Evolutionary conservation across 495 filamentous ascomycete genomes (phyloP), one percentile per base, ranked within the genome.

Genomic region (Podospora appendiculata): DNA sequence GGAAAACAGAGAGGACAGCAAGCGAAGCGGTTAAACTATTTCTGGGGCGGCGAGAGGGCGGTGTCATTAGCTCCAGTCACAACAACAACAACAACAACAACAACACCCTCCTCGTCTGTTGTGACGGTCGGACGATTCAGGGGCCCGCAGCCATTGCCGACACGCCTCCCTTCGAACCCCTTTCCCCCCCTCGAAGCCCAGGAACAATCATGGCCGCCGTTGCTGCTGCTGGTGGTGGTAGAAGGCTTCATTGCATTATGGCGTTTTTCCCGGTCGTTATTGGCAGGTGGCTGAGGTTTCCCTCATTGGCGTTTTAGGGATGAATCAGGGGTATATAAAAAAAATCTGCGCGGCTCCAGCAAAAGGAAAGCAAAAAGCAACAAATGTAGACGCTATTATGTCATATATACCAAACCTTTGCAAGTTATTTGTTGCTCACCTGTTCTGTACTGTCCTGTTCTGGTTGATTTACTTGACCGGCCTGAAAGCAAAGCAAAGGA

Each of bases 221-320:
- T 12, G 14, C 12, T 32, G 25, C 17, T 25, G 25, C 25, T 25
- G 25, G 3, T 38, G 36, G 2, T 38, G 36, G 36, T 38, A 38
- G 36, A 46, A 25, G 44, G 25, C 44, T 14, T 35, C 44, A 46
- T 46, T 46, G 44, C 44, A 46, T 46, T 46, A 46, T 16, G 44
- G 19, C 32, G 44, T 46, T 46, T 46, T 46, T 32, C 32, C 18
- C 12, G 12, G 14, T 46, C 32, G 42, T 38, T 38, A 38, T 38
- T 10, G 36, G 13, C 13, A 38, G 36, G 36, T 19, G 17, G 42
- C 16, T 19, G 11, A 45, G 16, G 16, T 32, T 12, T 45, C 19
- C 8, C 19, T 12, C 11, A 13, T 32, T 46, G 25, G 44, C 9
- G 11, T 46, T 46, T 45, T 17, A 2, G 25, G 25, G 25, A 25